Evolutionary conservation across 2,329 filamentous ascomycete genomes (phyloP).

Genomic region (Grosmannia serpens): DNA sequence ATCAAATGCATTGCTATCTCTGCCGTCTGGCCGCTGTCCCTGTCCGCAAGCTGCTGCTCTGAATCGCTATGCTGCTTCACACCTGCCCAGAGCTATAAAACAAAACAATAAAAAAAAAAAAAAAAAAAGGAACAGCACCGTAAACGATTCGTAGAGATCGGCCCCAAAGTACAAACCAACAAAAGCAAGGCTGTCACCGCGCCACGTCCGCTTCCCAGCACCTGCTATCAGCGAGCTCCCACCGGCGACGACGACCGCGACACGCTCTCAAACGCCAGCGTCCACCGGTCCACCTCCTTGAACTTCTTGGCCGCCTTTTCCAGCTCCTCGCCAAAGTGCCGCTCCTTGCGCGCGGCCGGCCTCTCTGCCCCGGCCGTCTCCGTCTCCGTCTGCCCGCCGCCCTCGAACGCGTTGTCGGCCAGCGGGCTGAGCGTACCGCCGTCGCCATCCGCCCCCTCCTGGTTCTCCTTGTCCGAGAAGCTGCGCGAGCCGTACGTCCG

Average conservation of each 20-base stretch:
- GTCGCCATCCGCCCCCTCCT: slow-evolving; percentile 20
- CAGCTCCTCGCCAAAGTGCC: slow-evolving; percentile 32
- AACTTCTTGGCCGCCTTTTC: slow-evolving; percentile 51
- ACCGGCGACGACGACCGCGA: slow-evolving; percentile 42
- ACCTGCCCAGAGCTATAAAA: not conserved
- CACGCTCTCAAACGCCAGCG: slow-evolving; percentile 55
- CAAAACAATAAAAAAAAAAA: not conserved
- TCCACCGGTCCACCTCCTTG: slow-evolving; percentile 57
- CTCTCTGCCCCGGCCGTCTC: slow-evolving; percentile 17
- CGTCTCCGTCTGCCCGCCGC: slow-evolving; percentile 16
- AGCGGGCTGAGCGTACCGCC: slow-evolving; percentile 27
- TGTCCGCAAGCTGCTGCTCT: not conserved
- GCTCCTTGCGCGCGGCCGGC: slow-evolving; percentile 23
- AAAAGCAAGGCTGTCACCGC: no score
- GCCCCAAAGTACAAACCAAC: not conserved
- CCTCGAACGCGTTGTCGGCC: slow-evolving; percentile 34
- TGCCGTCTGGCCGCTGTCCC: not conserved
- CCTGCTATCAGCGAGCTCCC: slow-evolving; percentile 30
- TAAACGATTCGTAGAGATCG: no score
- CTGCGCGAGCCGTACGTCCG: slow-evolving; percentile 39
- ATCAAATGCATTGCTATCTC: not conserved
- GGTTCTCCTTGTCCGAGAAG: slow-evolving; percentile 50
- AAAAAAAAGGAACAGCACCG: not conserved
- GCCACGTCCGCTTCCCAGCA: not conserved
- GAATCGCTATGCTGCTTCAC: no score